Conservation (phyloP, 1,284 basidiomycete genomes). For the Jaminaea rosea region DNA sequence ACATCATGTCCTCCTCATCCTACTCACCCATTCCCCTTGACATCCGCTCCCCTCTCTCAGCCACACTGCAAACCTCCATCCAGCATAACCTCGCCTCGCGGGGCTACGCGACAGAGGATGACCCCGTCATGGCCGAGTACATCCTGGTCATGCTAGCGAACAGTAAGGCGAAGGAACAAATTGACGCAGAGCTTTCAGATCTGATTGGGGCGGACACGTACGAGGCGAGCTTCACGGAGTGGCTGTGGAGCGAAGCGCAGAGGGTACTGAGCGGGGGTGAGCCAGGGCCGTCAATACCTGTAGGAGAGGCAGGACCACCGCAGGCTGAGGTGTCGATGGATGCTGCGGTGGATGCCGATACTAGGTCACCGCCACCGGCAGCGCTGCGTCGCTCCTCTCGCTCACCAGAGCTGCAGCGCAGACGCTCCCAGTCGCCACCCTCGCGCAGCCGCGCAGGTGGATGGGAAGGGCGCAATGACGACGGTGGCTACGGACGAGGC, state of each 20-base stretch:
- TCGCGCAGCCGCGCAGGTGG: too few relatives aligned
- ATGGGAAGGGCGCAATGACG: too few relatives aligned
- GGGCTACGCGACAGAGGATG: constrained; percentile 25
- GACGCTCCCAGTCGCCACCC: too few relatives aligned
- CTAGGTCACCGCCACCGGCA: neutral
- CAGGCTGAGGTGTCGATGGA: neutral
- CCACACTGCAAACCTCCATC: constrained; percentile 21
- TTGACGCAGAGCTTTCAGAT: constrained; percentile 15
- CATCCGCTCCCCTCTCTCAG: neutral
- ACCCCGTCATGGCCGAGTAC: constrained; percentile 43
- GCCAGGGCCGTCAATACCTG: neutral
- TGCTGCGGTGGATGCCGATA: neutral
- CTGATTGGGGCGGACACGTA: constrained; percentile 4
- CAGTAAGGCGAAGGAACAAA: constrained; percentile 12
- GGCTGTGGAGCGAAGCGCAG: constrained; percentile 31
- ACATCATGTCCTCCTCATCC: neutral
- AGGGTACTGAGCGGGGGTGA: neutral
- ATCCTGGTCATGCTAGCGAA: constrained; percentile 43
- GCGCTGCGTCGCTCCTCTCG: neutral
- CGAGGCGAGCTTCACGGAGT: constrained; percentile 15
- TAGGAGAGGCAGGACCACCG: neutral
- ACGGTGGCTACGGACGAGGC: too few relatives aligned
- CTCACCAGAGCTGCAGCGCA: neutral
- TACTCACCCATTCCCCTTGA: neutral
- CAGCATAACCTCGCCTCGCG: constrained; percentile 27